These are phyloP conservation scores for Hydrangea macrophylla DNA, from an alignment of 148 eudicot genomes.

Conservation along the genomic window DNA sequence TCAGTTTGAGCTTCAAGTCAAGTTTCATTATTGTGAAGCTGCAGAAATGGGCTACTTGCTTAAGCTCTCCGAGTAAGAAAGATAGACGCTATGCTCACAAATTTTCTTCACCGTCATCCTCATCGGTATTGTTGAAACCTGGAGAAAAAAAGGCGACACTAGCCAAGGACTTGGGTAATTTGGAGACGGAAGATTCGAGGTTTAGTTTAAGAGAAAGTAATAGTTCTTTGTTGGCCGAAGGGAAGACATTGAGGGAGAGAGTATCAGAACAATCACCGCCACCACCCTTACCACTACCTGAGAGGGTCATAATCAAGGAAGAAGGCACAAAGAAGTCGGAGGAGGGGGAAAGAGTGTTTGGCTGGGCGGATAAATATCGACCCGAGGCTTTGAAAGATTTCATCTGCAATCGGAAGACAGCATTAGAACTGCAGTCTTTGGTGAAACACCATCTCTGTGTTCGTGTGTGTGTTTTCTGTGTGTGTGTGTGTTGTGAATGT, in stretches of 20 bases:
- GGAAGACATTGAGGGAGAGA: constrained; percentile 57
- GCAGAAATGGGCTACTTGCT: constrained; percentile 30
- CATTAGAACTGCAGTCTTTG: constrained; percentile 21
- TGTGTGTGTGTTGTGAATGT: too few relatives aligned
- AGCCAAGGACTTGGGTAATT: background rate
- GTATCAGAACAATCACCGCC: constrained; percentile 16
- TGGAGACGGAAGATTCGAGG: constrained; percentile 1
- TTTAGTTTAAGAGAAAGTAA: background rate
- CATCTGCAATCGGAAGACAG: constrained; percentile 34
- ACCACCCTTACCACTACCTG: background rate
- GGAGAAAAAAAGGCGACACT: background rate
- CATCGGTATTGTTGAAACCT: background rate
- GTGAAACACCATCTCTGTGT: constrained; percentile 8
- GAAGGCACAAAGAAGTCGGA: constrained; percentile 1
- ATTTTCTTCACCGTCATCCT: background rate
- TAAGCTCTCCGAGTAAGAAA: background rate
- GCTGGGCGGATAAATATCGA: constrained; percentile 39
- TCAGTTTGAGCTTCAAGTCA: constrained; percentile 15
- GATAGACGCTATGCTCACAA: background rate
- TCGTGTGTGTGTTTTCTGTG: too few relatives aligned
- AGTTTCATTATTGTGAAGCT: constrained; percentile 25
- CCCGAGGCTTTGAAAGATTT: constrained; percentile 33
- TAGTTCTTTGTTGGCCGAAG: background rate
- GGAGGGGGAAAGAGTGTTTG: constrained; percentile 18
- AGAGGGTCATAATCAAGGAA: background rate